Evolutionary conservation across 2,329 filamentous ascomycete genomes (phyloP), one percentile per base, ranked within the genome.

Genomic region (Hypoxylon rubiginosum): DNA sequence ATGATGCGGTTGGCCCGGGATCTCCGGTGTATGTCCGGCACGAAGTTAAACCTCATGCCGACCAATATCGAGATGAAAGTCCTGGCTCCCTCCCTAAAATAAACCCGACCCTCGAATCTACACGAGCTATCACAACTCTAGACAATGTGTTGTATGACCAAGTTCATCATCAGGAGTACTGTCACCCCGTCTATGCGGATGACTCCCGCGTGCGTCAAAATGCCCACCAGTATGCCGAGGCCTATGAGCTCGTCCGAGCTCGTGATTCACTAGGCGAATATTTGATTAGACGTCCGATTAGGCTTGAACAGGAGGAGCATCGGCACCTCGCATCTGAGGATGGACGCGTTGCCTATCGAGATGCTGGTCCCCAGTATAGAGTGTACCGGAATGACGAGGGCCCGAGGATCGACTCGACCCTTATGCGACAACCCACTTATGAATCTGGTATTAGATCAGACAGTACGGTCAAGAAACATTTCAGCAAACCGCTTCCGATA

Each of bases 221-320:
- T 43, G 66, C 72, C 4, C 72, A 74, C 48, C 68, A 77, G 55
- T 74, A 77, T 64, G 61, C 72, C 5, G 79, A 80, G 50, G 68
- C 78, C 4, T 82, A 81, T 63, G 84, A 86, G 70, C 75, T 84
- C 10, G 78, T 86, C 34, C 79, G 82, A 41, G 80, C 84, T 7
- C 77, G 79, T 11, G 81, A 83, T 69, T 76, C 80, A 1, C 74
- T 80, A 19, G 83, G 83, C 10, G 79, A 83, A 52, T 86, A 85
- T 64, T 81, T 82, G 64, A 78, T 85, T 57, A 78, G 80, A 41
- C 79, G 82, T 28, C 82, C 82, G 4, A 68, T 82, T 24, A 73
- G 73, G 43, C 73, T 75, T 30, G 77, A 78, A 26, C 69, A 74
- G 46, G 77, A 79, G 51, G 77, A 79, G 51, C 67, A 50, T 24